These are phyloP conservation scores for Globisporangium perplexum DNA, from an alignment of 352 stramenopile species.

Conservation along the genomic window DNA sequence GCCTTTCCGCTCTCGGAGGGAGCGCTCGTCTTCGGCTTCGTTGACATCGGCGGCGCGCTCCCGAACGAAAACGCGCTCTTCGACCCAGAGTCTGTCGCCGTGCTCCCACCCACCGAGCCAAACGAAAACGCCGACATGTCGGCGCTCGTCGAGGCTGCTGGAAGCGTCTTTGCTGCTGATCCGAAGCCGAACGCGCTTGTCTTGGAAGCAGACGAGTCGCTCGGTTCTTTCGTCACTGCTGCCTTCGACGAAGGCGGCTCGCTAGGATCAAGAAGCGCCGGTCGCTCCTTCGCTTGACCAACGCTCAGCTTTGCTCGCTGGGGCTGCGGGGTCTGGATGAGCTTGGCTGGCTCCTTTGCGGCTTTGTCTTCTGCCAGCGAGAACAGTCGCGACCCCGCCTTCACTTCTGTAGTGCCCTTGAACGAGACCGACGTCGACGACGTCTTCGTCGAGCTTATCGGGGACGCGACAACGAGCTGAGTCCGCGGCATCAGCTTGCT, in stretches of 20 bases:
- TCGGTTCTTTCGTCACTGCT: constrained; percentile 2
- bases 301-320: constrained; percentile 32
- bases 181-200: constrained; percentile 8
- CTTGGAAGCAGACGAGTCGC: background rate
- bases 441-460: constrained; percentile 43
- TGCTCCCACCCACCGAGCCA: background rate
- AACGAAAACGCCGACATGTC: constrained; percentile 10
- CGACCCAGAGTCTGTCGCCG: constrained; percentile 4
- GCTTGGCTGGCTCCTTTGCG: constrained; percentile 41
- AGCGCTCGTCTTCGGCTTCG: constrained; percentile 9
- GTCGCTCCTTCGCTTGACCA: constrained; percentile 33
- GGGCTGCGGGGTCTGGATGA: constrained; percentile 43
- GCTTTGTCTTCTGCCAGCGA: constrained; percentile 52
- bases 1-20: constrained; percentile 2
- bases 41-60: background rate
- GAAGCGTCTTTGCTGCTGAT: background rate
- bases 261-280: constrained; percentile 23
- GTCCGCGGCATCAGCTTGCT: constrained; percentile 70
- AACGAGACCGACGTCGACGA: constrained; percentile 42
- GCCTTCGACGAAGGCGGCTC: constrained; percentile 1
- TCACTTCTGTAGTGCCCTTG: constrained; percentile 40
- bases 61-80: constrained; percentile 9
- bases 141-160: background rate
- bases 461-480: constrained; percentile 62
- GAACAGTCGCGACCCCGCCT: constrained; percentile 55